Base-by-base conservation (phyloP, 75 land plant genomes). In the Larix kaempferi region DNA sequence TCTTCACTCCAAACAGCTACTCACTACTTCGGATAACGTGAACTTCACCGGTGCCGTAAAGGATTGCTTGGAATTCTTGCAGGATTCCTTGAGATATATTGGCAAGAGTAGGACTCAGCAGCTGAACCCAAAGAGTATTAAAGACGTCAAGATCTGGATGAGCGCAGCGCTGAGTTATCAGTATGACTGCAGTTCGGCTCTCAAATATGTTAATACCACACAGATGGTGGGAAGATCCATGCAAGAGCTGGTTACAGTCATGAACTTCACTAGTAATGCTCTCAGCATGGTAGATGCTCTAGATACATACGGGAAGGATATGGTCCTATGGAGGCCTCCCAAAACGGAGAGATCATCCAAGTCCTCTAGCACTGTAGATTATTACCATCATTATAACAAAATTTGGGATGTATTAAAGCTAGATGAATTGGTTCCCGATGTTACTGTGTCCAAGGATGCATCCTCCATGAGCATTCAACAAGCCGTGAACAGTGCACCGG, bases 241-340 rank as follows among this genome's bases (percentile, higher is more conserved):
- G 79, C 37, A 67, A 22, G 22, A 39, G 37, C 13, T 49, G 55
- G 14, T 77, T 10, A 77, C 27, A 27, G 25, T 39, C 5, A 84
- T 85, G 88, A 22, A 79, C 75, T 22, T 73, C 57, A 86, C 86
- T 71, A 94, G 96, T 76, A 90, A 90, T 73, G 96, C 94, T 22
- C 81, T 94, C 8, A 79, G 88, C 82, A 89, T 95, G 92, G 19
- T 87, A 22, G 74, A 79, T 77, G 84, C 96, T 54, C 76, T 77
- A 26, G 90, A 85, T 59, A 61, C 56, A 14, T 79, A 57, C 82
- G 89, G 90, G 35, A 16, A 39, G 14, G 78, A 85, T 66, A 76
- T 67, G 39, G 64, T 73, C 1, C 21, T 72, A 14, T 94, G 93
- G 90, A 23, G 26, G n/a, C 87, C 86, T 59, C 89, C 92, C 49